These are phyloP conservation scores for Globisporangium mamillatum DNA, from an alignment of 352 stramenopile species.

Conservation along the genomic window DNA sequence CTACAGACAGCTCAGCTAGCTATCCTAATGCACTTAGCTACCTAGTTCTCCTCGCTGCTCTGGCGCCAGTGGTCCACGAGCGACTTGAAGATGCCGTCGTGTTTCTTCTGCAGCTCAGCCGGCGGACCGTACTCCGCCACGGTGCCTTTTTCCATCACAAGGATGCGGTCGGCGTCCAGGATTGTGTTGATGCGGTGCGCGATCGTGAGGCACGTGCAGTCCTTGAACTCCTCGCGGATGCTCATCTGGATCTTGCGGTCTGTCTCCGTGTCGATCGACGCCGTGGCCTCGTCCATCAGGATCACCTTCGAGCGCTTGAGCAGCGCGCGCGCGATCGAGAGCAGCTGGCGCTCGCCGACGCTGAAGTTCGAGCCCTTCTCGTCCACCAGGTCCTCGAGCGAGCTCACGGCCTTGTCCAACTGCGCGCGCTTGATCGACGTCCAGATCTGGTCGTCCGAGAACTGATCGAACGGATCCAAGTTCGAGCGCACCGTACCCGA, in stretches of 20 bases:
- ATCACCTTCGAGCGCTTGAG: slow-evolving; percentile 91
- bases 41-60: slow-evolving; percentile 28
- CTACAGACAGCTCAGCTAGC: neutral
- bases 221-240: slow-evolving; percentile 91
- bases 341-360: slow-evolving; percentile 94
- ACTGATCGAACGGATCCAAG: slow-evolving; percentile 29
- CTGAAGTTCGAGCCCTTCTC: slow-evolving; percentile 95
- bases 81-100: slow-evolving; percentile 57
- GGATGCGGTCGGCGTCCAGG: slow-evolving; percentile 94
- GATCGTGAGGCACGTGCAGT: slow-evolving; percentile 95
- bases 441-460: slow-evolving; percentile 62
- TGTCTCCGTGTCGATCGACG: slow-evolving; percentile 85
- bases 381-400: slow-evolving; percentile 43
- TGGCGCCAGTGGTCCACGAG: slow-evolving; percentile 70
- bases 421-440: slow-evolving; percentile 79
- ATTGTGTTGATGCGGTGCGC: slow-evolving; percentile 98
- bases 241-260: slow-evolving; percentile 89
- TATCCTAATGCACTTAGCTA: neutral
- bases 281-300: slow-evolving; percentile 98
- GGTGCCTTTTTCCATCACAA: slow-evolving; percentile 95
- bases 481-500: slow-evolving; percentile 90
- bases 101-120: slow-evolving; percentile 69
- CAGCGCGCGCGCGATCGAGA: slow-evolving; percentile 94
- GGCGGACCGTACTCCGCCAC: slow-evolving; percentile 90
- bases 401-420: slow-evolving; percentile 57